Evolutionary conservation across 2,329 filamentous ascomycete species (phyloP).

Genomic region (Lasiodiplodia sp.): DNA sequence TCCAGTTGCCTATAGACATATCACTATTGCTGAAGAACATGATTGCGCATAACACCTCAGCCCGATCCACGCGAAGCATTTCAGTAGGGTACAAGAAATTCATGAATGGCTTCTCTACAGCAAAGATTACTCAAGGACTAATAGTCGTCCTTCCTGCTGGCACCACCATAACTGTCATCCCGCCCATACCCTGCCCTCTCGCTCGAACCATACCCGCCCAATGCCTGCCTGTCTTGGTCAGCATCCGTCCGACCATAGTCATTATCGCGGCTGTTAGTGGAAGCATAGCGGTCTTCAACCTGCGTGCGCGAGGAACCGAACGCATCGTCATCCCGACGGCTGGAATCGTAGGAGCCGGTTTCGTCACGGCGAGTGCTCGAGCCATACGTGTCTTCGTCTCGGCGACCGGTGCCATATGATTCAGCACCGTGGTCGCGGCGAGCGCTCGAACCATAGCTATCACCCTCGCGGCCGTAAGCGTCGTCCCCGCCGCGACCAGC

Average conservation of each 20-base stretch:
- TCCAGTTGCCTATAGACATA: too few species aligned
- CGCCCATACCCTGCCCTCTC: neutral
- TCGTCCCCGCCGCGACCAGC: slow-evolving; percentile 55
- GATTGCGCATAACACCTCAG: too few species aligned
- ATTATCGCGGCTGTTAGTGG: neutral
- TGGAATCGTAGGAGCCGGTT: neutral
- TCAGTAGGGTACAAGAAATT: too few species aligned
- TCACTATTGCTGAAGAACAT: too few species aligned
- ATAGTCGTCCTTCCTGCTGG: slow-evolving; percentile 11
- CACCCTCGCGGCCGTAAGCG: neutral
- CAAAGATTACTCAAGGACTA: neutral
- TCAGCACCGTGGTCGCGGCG: neutral
- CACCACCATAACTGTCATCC: slow-evolving; percentile 1
- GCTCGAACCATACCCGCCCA: neutral
- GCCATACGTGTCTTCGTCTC: neutral
- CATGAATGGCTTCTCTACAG: too few species aligned
- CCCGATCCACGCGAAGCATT: too few species aligned
- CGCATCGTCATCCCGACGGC: slow-evolving; percentile 8
- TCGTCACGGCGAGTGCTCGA: neutral
- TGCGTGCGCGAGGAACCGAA: neutral
- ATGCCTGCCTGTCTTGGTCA: neutral
- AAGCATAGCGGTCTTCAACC: neutral
- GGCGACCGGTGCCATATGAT: neutral
- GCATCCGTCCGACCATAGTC: neutral
- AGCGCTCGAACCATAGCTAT: slow-evolving; percentile 6